These are phyloP conservation scores for Perkinsus chesapeaki DNA, from an alignment of 169 alveolate species.

Conservation along the genomic window DNA sequence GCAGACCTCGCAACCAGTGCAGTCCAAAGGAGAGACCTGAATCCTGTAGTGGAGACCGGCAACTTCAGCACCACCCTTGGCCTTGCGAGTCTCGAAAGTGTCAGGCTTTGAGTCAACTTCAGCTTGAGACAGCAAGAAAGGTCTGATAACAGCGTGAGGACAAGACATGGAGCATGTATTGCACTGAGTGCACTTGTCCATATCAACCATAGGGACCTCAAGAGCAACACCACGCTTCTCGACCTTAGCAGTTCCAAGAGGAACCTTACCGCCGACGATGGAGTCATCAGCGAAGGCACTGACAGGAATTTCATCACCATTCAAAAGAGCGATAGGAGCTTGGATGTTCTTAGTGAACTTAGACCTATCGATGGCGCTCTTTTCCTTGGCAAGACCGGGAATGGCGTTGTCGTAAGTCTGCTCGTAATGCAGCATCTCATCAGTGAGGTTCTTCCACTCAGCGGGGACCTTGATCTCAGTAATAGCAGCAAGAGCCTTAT, in stretches of 20 bases:
- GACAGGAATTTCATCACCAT: slow-evolving; percentile 44
- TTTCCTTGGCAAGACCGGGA: background rate
- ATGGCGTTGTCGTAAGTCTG: background rate
- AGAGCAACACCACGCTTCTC: slow-evolving; percentile 53
- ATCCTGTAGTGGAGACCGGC: slow-evolving; percentile 43
- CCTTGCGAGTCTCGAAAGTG: slow-evolving; percentile 28
- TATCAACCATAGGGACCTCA: slow-evolving; percentile 45
- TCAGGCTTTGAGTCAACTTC: slow-evolving; percentile 37
- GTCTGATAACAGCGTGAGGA: slow-evolving; percentile 52
- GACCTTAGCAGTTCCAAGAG: slow-evolving; percentile 38
- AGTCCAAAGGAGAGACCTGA: slow-evolving; percentile 49
- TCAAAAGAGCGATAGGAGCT: slow-evolving; percentile 10
- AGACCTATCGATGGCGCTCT: background rate
- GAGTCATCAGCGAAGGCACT: slow-evolving; percentile 20
- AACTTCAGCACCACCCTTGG: slow-evolving; percentile 41
- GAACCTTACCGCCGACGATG: slow-evolving; percentile 38
- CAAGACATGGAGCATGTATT: slow-evolving; percentile 46
- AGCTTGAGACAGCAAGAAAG: slow-evolving; percentile 38
- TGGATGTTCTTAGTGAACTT: background rate
- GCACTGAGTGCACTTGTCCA: slow-evolving; percentile 56
- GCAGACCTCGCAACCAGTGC: slow-evolving; percentile 56
- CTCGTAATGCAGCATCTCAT: background rate
- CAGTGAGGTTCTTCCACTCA: background rate
- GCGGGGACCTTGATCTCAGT: slow-evolving; percentile 15
- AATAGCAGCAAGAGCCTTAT: slow-evolving; percentile 23